Base-by-base conservation (phyloP, 164 flowering plant genomes). In the Magnolia kwangsiensis region DNA sequence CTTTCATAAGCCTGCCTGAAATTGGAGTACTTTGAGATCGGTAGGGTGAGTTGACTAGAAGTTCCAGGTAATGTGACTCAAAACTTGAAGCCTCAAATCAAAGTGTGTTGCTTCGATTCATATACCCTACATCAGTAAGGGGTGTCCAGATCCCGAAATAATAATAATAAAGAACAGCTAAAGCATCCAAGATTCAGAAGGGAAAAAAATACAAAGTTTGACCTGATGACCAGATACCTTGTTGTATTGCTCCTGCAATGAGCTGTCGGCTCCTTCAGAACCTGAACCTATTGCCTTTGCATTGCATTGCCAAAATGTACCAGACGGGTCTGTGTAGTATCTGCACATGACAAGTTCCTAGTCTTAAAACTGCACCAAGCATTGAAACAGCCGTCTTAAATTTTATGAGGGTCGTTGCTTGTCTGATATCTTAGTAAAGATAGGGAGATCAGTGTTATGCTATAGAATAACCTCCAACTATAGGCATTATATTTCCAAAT, bases 251-350 rank as follows among this genome's bases (percentile, higher is more conserved):
- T 96, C 99, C 82, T 96, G 99, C 87, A 96, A 81, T 71, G 99
- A 93, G 85, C 96, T 94, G 79, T 96, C 99, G 51, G 99, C 99
- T 64, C 99, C 99, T 90, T 96, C 99, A 58, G 99, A 96, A 63
- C 99, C 99, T 13, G 99, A 96, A 51, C 98, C 99, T 59, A 96
- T 96, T 73, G 99, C 99, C 85, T 96, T 94, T 8, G 96, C 99
- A 85, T 90, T 92, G 88, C 97, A 94, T 81, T 94, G 97, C 99
- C 99, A 96, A 82, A 96, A 96, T 72, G 99, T 96, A 51, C 99
- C 99, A 78, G 99, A 96, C 63, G 99, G 99, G 75, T 96, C 99
- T 29, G 99, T 94, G 75, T 96, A 90, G 84, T 91, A 96, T 73
- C 99, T 96, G 88, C 81, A 82, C 0, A 64, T 50, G 7, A 77